A percentile compares a stretch with the other conserved stretches of the same genome.
These are phyloP conservation scores for Vitis riparia DNA, from an alignment of 164 flowering plant species.

Conservation along the genomic window DNA sequence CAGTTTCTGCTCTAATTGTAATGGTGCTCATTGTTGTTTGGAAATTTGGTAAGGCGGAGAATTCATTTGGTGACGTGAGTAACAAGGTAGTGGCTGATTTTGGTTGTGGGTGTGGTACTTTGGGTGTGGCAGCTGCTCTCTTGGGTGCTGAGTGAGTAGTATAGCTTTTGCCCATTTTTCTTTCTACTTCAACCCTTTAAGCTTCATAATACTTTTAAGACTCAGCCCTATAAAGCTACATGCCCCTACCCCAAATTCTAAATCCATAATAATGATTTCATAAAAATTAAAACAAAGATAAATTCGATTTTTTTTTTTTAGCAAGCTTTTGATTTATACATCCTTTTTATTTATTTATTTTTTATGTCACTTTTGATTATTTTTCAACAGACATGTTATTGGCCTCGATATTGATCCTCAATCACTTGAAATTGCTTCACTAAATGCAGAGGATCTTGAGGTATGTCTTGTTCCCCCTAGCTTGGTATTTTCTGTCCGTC, in stretches of 20 bases:
- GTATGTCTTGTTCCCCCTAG: slow-evolving; percentile 27
- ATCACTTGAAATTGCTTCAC: slow-evolving; percentile 70
- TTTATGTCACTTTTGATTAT: background rate
- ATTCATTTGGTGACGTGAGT: slow-evolving; percentile 80
- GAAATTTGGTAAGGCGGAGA: slow-evolving; percentile 63
- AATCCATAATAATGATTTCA: no score
- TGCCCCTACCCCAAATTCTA: no score
- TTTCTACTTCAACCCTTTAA: background rate
- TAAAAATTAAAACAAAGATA: no score
- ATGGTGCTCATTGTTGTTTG: background rate
- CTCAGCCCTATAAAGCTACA: no score
- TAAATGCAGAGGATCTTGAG: slow-evolving; percentile 90
- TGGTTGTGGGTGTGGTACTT: slow-evolving; percentile 98
- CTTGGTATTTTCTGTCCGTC: no score
- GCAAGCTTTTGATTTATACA: background rate
- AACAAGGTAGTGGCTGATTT: slow-evolving; percentile 90
- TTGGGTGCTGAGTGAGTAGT: slow-evolving; percentile 82
- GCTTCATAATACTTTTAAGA: no score
- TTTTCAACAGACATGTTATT: slow-evolving; percentile 58
- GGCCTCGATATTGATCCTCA: slow-evolving; percentile 82
- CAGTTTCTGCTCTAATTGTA: background rate
- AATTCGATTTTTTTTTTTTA: background rate
- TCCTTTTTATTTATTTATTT: background rate
- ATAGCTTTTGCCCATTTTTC: background rate
- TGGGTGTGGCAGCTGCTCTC: slow-evolving; percentile 83